phyloP scores from a whole-genome alignment of 2,329 filamentous ascomycete species.

The Penicillium sp. region DNA sequence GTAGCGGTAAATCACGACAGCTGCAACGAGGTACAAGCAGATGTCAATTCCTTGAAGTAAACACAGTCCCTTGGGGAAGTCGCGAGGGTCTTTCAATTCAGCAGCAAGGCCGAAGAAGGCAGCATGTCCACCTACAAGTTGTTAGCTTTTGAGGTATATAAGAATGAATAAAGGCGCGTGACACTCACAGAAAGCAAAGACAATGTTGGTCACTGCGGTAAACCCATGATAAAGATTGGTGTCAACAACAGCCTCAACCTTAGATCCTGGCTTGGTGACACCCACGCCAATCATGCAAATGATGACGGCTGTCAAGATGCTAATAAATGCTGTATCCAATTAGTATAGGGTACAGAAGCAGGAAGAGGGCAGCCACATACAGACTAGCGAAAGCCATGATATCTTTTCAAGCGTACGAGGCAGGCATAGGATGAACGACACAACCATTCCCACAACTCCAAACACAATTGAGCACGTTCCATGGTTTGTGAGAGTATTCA shows the following conservation, averaged over 20 bases:
- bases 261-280: slow-evolving; percentile 50
- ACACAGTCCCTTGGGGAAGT: slow-evolving; percentile 67
- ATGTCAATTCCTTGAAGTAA: slow-evolving; percentile 65
- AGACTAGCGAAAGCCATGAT: slow-evolving; percentile 65
- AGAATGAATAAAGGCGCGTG: slow-evolving; percentile 53
- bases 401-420: slow-evolving; percentile 68
- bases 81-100: slow-evolving; percentile 65
- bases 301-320: slow-evolving; percentile 66
- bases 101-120: slow-evolving; percentile 71
- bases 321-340: slow-evolving; percentile 59
- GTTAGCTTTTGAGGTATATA: slow-evolving; percentile 53
- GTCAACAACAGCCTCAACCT: slow-evolving; percentile 44
- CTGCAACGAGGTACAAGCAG: slow-evolving; percentile 67
- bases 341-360: neutral
- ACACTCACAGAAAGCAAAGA: slow-evolving; percentile 68
- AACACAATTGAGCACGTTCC: slow-evolving; percentile 69
- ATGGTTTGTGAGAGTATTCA: slow-evolving; percentile 67
- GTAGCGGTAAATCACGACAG: slow-evolving; percentile 71
- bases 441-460: slow-evolving; percentile 61
- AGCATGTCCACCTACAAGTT: slow-evolving; percentile 58
- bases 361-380: slow-evolving; percentile 21
- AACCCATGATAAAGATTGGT: slow-evolving; percentile 61
- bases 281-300: slow-evolving; percentile 71
- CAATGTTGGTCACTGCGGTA: slow-evolving; percentile 69
- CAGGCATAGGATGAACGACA: slow-evolving; percentile 65